These are phyloP conservation scores for Spinacia oleracea DNA, from an alignment of 179 eudicot genomes.

Conservation along the genomic window DNA sequence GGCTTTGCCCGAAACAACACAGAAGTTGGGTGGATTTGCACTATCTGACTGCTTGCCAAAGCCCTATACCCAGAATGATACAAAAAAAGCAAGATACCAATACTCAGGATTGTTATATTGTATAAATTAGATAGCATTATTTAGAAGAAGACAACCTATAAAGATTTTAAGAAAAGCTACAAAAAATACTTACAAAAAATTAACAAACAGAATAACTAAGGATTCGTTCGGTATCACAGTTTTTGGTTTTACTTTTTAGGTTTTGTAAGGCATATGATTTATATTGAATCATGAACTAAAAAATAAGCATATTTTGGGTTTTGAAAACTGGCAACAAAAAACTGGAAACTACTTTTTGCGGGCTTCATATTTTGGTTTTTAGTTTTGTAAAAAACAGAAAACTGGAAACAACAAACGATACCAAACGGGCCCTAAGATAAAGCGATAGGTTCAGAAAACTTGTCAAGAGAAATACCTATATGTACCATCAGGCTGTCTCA, in stretches of 20 bases:
- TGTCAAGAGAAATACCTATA: constrained; percentile 58
- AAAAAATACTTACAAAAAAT: neutral
- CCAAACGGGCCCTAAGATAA: too few species aligned
- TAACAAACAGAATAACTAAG: constrained; percentile 14
- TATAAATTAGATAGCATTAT: neutral
- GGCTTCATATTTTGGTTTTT: too few species aligned
- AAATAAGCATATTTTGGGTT: too few species aligned
- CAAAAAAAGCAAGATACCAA: neutral
- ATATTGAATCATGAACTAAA: too few species aligned
- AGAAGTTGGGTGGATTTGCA: constrained; percentile 89
- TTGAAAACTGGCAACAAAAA: too few species aligned
- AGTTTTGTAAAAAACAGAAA: too few species aligned
- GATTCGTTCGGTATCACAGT: too few species aligned
- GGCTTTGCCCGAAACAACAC: constrained; percentile 71
- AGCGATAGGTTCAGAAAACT: neutral
- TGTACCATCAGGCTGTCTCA: constrained; percentile 82
- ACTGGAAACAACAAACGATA: too few species aligned
- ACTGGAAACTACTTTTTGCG: too few species aligned
- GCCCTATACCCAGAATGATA: constrained; percentile 45
- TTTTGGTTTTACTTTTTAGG: too few species aligned
- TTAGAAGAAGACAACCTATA: neutral
- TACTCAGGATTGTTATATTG: neutral
- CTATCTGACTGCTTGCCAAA: constrained; percentile 66
- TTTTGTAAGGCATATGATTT: too few species aligned
- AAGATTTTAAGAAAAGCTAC: neutral